phyloP scores from a whole-genome alignment of 2,329 filamentous ascomycete species.

The Xylaria hypoxylon region DNA sequence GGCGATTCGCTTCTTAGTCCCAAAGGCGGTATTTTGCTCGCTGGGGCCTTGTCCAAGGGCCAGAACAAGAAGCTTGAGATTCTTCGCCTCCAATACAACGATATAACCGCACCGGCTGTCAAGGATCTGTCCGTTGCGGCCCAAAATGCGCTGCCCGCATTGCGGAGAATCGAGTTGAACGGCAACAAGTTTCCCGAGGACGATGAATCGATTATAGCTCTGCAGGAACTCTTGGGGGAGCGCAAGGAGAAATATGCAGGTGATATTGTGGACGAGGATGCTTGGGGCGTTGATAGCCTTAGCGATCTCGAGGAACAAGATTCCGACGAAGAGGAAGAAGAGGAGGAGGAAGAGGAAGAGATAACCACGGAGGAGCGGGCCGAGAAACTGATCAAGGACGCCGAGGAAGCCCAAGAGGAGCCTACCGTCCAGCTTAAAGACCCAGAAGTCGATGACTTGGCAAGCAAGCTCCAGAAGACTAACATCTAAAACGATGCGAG shows the following conservation, averaged over 20 bases:
- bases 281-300: constrained; percentile 87
- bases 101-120: constrained; percentile 83
- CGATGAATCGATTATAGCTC: constrained; percentile 74
- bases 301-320: constrained; percentile 84
- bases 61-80: constrained; percentile 83
- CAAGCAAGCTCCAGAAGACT: constrained; percentile 80
- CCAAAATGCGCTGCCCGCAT: constrained; percentile 74
- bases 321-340: constrained; percentile 76
- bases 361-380: constrained; percentile 71
- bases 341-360: constrained; percentile 75
- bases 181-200: constrained; percentile 95
- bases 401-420: constrained; percentile 78
- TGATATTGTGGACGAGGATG: constrained; percentile 76
- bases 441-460: constrained; percentile 83
- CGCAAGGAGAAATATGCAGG: constrained; percentile 81
- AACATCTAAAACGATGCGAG: constrained; percentile 56
- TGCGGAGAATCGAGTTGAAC: constrained; percentile 92
- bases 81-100: constrained; percentile 91
- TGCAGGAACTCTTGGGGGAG: constrained; percentile 78
- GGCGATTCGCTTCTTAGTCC: constrained; percentile 87
- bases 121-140: constrained; percentile 77
- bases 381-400: constrained; percentile 76
- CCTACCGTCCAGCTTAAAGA: constrained; percentile 78
- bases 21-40: constrained; percentile 80
- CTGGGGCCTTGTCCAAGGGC: constrained; percentile 77